Conservation (phyloP, 352 stramenopile genomes). For the Globisporangium yorkense region DNA sequence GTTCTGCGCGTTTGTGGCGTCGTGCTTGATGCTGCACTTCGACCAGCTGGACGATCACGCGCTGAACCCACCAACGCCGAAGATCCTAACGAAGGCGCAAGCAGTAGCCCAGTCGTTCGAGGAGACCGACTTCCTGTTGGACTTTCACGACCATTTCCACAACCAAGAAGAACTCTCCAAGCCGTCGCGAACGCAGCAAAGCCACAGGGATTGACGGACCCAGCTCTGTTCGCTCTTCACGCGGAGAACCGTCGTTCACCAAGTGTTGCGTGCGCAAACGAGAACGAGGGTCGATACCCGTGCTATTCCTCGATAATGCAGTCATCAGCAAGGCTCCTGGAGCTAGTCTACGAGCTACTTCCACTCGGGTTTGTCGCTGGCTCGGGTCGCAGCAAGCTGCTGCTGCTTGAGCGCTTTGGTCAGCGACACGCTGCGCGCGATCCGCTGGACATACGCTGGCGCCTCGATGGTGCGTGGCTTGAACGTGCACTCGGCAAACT, state of each 20-base stretch:
- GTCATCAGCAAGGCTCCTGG: not conserved
- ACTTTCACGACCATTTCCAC: conserved; percentile 9
- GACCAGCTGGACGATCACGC: conserved; percentile 21
- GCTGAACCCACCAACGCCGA: conserved; percentile 23
- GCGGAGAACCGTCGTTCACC: not conserved
- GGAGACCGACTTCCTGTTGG: conserved; percentile 10
- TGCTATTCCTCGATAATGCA: not conserved
- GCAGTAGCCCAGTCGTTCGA: conserved; percentile 12
- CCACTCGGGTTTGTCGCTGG: conserved; percentile 57
- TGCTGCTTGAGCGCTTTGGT: conserved; percentile 64
- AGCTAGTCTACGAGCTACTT: conserved; percentile 25
- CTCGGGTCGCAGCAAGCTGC: conserved; percentile 31
- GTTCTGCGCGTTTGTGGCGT: conserved; percentile 16
- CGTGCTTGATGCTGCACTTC: conserved; percentile 17
- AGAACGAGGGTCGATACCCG: not conserved
- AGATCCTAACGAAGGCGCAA: conserved; percentile 17
- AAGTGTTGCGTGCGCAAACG: not conserved
- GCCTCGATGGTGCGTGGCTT: conserved; percentile 80
- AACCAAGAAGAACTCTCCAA: conserved; percentile 3
- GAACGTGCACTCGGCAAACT: conserved; percentile 85
- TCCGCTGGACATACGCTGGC: conserved; percentile 77
- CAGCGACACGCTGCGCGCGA: conserved; percentile 68
- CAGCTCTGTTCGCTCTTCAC: no score
- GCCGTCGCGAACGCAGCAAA: not conserved
- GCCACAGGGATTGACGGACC: not conserved